Evolutionary conservation across 75 land plant species (phyloP), one percentile per base, ranked within the genome.

Genomic region (Pinus albicaulis): DNA sequence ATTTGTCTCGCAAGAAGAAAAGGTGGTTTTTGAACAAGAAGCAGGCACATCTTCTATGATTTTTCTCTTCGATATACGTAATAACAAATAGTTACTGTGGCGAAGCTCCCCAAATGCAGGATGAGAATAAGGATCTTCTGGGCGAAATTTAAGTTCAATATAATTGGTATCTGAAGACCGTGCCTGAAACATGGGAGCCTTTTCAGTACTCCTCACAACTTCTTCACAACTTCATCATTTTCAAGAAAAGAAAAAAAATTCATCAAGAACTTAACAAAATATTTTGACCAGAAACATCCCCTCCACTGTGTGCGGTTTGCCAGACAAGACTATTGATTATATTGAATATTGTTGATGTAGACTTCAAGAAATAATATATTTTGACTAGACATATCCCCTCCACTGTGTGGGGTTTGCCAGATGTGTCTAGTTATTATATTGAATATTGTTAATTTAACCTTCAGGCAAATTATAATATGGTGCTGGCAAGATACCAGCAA

Each of bases 61-160:
- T 58, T 82, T 90, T 73, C 82, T 85, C 53, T 48, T 48, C 41
- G 88, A 78, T 20, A 97, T 80, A 57, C 80, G 86, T 16, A 97
- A 79, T 74, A 97, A 77, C 34, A 97, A 87, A 65, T 85, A 79
- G 14, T 85, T 84, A 57, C 90, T 86, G n/a, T 86, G 83, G 12
- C 77, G 85, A 58, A 89, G 90, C 80, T 87, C 87, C 25, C 98
- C 99, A 77, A 87, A 87, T 76, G 91, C 92, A 22, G 99, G 95
- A 73, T 97, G 99, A 11, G 91, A 89, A 78, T 84, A 86, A 19
- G 98, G 99, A 55, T 97, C 99, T 76, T 92, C 95, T 24, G 98
- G 99, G 10, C 98, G 94, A 76, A 97, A 97, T 56, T 80, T 82
- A 41, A 94, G 92, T 87, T 92, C 94, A 72, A 97, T 76, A 31